phyloP scores from a whole-genome alignment of 2,329 filamentous ascomycete species.

The Purpureocillium lavendulum region DNA sequence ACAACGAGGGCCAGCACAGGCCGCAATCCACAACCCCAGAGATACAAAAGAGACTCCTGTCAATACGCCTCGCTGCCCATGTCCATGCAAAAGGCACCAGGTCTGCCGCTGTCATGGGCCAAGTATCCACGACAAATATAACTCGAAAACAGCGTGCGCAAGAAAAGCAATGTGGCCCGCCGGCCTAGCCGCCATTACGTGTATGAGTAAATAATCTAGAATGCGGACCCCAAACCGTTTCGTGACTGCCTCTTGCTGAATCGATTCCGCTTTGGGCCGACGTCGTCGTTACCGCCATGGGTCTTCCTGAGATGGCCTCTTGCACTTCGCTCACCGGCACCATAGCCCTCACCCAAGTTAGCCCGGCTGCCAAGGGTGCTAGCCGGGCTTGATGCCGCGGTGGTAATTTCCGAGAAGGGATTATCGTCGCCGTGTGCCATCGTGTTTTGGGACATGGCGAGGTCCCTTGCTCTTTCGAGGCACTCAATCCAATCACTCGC shows the following conservation, averaged over 20 bases:
- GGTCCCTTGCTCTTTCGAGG: conserved; percentile 76
- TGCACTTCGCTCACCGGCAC: conserved; percentile 41
- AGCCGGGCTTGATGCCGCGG: conserved; percentile 65
- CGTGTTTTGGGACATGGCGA: conserved; percentile 67
- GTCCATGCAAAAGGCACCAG: too few relatives aligned
- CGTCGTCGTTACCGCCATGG: conserved; percentile 46
- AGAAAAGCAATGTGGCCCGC: too few relatives aligned
- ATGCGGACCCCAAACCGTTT: conserved; percentile 84
- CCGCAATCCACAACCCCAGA: too few relatives aligned
- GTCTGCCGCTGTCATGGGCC: too few relatives aligned
- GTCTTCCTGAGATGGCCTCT: conserved; percentile 53
- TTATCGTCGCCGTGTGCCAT: conserved; percentile 59
- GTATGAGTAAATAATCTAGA: conserved; percentile 34
- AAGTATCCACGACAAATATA: too few relatives aligned
- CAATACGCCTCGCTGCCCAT: background rate
- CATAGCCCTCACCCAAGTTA: conserved; percentile 43
- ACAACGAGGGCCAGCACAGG: too few relatives aligned
- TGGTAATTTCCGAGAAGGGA: conserved; percentile 59
- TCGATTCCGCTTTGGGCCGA: conserved; percentile 47
- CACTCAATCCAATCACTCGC: conserved; percentile 90
- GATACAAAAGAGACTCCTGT: background rate
- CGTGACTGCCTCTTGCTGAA: conserved; percentile 94
- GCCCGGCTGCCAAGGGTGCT: conserved; percentile 59
- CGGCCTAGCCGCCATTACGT: too few relatives aligned
- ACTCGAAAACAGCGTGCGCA: too few relatives aligned